phyloP scores from a whole-genome alignment of 306 rosid genomes.

The Pterocarpus macrocarpus region DNA sequence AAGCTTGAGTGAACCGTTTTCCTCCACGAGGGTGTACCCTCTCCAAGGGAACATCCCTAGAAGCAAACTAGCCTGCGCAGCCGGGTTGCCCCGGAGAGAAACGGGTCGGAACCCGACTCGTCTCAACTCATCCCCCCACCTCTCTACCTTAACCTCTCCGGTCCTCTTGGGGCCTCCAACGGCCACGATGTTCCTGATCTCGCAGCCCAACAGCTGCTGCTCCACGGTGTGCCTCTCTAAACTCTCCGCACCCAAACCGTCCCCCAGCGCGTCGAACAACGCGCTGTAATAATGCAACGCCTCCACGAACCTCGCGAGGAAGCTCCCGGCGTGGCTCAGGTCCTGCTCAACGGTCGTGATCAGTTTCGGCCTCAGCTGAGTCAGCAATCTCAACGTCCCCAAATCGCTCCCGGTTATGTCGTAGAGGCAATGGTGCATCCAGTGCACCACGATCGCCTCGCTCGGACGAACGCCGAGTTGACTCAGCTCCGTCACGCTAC shows the following conservation, averaged over 20 bases:
- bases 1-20: constrained; percentile 80
- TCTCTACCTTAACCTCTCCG: constrained; percentile 83
- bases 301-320: constrained; percentile 91
- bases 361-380: constrained; percentile 72
- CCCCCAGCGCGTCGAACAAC: constrained; percentile 98
- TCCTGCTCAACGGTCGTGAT: constrained; percentile 92
- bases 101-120: constrained; percentile 80
- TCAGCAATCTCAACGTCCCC: constrained; percentile 73
- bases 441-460: constrained; percentile 89
- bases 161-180: constrained; percentile 97
- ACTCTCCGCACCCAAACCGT: constrained; percentile 70
- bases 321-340: constrained; percentile 87
- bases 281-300: constrained; percentile 99
- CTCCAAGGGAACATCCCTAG: constrained; percentile 97
- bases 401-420: constrained; percentile 93
- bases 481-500: constrained; percentile 68
- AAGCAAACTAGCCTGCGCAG: constrained; percentile 84
- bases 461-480: constrained; percentile 71
- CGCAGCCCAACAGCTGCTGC: constrained; percentile 92
- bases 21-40: constrained; percentile 92
- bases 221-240: constrained; percentile 89
- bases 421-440: constrained; percentile 98
- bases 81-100: constrained; percentile 91
- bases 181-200: constrained; percentile 92
- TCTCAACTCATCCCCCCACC: constrained; percentile 85